A percentile compares a stretch with the other conserved stretches of the same genome.
Conservation (phyloP, 2,329 filamentous ascomycete genomes). For the Aureobasidium musti region DNA sequence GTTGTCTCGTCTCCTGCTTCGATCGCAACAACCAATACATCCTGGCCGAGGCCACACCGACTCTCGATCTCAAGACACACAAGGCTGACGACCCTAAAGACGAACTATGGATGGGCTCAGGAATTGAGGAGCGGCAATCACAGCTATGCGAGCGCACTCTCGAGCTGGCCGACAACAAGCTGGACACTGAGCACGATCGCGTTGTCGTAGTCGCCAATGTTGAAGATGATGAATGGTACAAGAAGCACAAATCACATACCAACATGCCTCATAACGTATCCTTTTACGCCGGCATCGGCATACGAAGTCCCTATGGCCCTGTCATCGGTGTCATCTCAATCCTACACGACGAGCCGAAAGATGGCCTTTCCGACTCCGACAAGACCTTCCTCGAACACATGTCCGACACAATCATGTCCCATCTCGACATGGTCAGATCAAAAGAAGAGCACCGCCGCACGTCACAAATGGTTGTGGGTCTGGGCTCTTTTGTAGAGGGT, state of each 20-base stretch:
- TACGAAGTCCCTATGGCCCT: conserved; percentile 59
- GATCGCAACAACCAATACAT: conserved; percentile 55
- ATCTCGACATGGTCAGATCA: conserved; percentile 59
- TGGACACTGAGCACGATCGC: conserved; percentile 27
- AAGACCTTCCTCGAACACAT: conserved; percentile 60
- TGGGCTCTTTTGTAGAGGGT: conserved; percentile 50
- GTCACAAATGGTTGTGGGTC: conserved; percentile 57
- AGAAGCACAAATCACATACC: background rate
- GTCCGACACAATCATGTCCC: conserved; percentile 60
- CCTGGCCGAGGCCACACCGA: conserved; percentile 53
- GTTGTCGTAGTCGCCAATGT: conserved; percentile 14
- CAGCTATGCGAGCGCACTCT: conserved; percentile 31
- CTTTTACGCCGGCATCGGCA: conserved; percentile 63
- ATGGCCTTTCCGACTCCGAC: conserved; percentile 53
- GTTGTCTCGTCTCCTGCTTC: conserved; percentile 49
- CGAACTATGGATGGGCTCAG: conserved; percentile 43
- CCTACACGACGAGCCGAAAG: conserved; percentile 58
- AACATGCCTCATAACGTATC: background rate
- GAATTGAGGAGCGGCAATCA: conserved; percentile 29
- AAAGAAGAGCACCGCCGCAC: conserved; percentile 56
- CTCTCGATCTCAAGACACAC: conserved; percentile 43
- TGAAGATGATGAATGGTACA: background rate
- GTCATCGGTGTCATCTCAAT: conserved; percentile 64
- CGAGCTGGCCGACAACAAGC: conserved; percentile 25
- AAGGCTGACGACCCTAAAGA: conserved; percentile 40